Base-by-base conservation (phyloP, 345 rosid genomes). In the Luvunga scandens region DNA sequence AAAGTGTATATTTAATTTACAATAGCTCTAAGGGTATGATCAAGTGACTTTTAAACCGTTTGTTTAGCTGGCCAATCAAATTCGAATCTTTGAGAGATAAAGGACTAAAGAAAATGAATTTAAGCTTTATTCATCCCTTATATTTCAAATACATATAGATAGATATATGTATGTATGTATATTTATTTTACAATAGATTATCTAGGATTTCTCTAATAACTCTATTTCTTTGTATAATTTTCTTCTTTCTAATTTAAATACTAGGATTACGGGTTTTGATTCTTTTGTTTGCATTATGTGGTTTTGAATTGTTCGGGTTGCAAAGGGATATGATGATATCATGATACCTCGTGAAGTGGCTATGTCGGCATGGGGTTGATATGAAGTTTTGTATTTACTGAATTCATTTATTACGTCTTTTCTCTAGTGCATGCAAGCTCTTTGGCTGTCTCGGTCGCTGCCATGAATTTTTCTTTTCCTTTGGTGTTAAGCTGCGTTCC, bases 321-420 rank as follows among this genome's bases (percentile, higher is more conserved):
- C 71, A 68, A 69, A 24, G 28, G 24, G 59, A 31, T 71, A 31
- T 19, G 7, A 27, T 22, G 63, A 69, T 72, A 31, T 75, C 76
- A 27, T 22, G 63, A 69, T 72, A 31, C 78, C 76, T 69, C 69
- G n/a, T 19, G 73, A 75, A 75, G 74, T 64, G 79, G 57, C 30
- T 65, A 12, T 24, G 71, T 75, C 45, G 53, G 76, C 28, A 55
- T 71, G 80, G 66, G 30, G 55, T 57, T 55, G 18, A 45, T 24
- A 38, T 63, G 30, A 27, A 9, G 10, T 65, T 69, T 67, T 59
- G 36, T 50, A 22, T 77, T 73, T 73, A 56, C 14, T 48, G 4
- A 13, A 28, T 6, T 63, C 6, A 2, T 68, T 75, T 71, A 30
- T 42, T 42, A 42, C 50, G 16, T 22, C 7, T 53, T 18, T 19